Conservation (phyloP, 306 rosid species). For the apple (Malus domestica) region ASM211411v1 NC_041792.1:31948407-31948906, state of each 20-base stretch:
- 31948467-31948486: slow-evolving; percentile 31
- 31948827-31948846: slow-evolving; percentile 48
- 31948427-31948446: slow-evolving; percentile 32
- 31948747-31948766: slow-evolving; percentile 70
- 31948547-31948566: slow-evolving; percentile 24
- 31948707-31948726: slow-evolving; percentile 71
- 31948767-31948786: slow-evolving; percentile 76
- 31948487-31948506: slow-evolving; percentile 13
- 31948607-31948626: slow-evolving; percentile 81
- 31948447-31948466: slow-evolving; percentile 46
- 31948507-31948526: slow-evolving; percentile 41
- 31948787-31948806: slow-evolving; percentile 69
- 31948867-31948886: slow-evolving; percentile 80
- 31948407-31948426: neutral
- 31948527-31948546: slow-evolving; percentile 42
- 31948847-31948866: slow-evolving; percentile 88
- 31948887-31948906: slow-evolving; percentile 81
- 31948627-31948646: slow-evolving; percentile 96
- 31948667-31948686: slow-evolving; percentile 89
- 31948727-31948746: slow-evolving; percentile 75
- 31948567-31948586: slow-evolving; percentile 52
- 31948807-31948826: slow-evolving; percentile 18
- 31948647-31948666: slow-evolving; percentile 88
- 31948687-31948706: slow-evolving; percentile 93
- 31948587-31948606: slow-evolving; percentile 58